Base-by-base conservation (phyloP, 169 alveolate species). In the Babesia caballi region DNA sequence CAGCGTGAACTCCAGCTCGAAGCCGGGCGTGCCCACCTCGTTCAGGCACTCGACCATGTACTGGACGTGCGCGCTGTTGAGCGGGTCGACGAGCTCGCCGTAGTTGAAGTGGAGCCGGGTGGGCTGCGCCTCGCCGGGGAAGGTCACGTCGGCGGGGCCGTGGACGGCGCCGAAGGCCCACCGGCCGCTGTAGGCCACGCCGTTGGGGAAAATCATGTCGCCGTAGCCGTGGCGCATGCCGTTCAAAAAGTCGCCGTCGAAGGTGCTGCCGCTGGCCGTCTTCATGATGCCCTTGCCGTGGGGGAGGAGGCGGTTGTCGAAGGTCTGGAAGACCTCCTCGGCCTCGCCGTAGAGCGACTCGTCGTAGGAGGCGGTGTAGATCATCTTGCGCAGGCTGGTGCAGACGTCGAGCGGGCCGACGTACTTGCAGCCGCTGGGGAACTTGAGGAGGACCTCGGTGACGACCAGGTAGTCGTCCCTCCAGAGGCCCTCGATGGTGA, bases 401-500 rank as follows among this genome's bases (percentile, higher is more conserved):
- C 51, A 74, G 23, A 23, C 28, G 44, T 47, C 28, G 5, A 69
- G 19, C 2, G 46, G 19, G 15, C 88, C 88, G 28, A 49, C 44
- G 69, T 80, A 80, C 78, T 80, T 80, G 82, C 49, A 67, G 0
- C 83, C 88, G 40, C 30, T 60, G 33, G 83, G 88, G 83, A 80
- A 80, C 50, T n/a, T 69, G 12, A 80, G 25, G 14, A 65, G 40
- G 23, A 80, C 83, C 9, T 67, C 83, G 23, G 27, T 19, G 56
- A 69, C 46, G 21, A 27, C 33, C 52, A 80, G 23, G 53, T 32
- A 50, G 68, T 80, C 88, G 33, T 69, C 32, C 40, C 19, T 27
- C 88, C 88, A 80, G 30, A 52, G 46, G 42, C 83, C 88, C n/a
- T 80, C 88, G 41, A 80, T 57, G 41, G 50, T 58, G 14, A 80